A percentile compares a stretch with the other conserved stretches of the same genome.
Conservation (phyloP, 1,139 yeast genomes). For the Meyerozyma sp. region DNA sequence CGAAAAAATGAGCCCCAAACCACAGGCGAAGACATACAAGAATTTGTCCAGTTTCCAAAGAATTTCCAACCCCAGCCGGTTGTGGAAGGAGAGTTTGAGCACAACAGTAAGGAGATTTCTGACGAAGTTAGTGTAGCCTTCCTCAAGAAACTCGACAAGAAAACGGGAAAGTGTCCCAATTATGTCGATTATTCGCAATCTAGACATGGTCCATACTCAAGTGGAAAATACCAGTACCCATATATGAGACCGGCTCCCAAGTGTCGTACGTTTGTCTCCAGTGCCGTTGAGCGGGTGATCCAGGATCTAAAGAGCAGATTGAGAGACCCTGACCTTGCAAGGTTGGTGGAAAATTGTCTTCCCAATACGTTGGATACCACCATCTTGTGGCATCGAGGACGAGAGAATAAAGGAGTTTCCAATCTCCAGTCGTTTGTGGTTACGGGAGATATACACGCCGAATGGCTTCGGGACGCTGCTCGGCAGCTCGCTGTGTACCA, state of each 20-base stretch:
- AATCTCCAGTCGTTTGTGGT: conserved; percentile 54
- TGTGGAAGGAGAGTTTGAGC: background rate
- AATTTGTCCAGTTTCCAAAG: background rate
- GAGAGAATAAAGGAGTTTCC: conserved; percentile 10
- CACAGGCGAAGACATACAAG: background rate
- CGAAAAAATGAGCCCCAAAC: background rate
- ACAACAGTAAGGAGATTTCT: background rate
- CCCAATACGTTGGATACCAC: conserved; percentile 91
- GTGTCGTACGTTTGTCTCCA: conserved; percentile 70
- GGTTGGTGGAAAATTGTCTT: conserved; percentile 74
- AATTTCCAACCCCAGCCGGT: background rate
- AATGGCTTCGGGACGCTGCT: conserved; percentile 84
- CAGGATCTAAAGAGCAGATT: conserved; percentile 46
- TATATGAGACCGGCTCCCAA: conserved; percentile 67
- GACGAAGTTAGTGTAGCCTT: conserved; percentile 12
- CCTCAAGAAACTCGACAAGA: conserved; percentile 15
- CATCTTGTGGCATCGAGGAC: conserved; percentile 56
- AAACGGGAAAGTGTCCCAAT: conserved; percentile 29
- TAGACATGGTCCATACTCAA: conserved; percentile 45
- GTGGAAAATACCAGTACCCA: conserved; percentile 50
- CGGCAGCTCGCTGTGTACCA: conserved; percentile 77
- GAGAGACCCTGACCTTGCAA: conserved; percentile 59
- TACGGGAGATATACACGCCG: conserved; percentile 89
- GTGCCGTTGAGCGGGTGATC: conserved; percentile 59
- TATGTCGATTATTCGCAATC: conserved; percentile 36